A percentile compares a stretch with the other conserved stretches of the same genome.
These are phyloP conservation scores for Debaryomyces coudertii DNA, from an alignment of 1,139 yeast genomes.

Conservation along the genomic window DNA sequence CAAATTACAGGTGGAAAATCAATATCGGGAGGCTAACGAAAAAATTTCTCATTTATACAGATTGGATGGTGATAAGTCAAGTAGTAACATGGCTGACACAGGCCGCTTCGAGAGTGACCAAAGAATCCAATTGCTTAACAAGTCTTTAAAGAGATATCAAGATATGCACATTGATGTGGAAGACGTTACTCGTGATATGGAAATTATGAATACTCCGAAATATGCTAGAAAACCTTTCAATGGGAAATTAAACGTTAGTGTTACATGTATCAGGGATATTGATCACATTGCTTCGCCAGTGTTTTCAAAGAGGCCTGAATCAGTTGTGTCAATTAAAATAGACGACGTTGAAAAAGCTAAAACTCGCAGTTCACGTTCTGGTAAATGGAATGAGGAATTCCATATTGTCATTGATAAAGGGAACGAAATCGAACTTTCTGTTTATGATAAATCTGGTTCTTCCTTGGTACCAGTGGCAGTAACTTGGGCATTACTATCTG, in stretches of 20 bases:
- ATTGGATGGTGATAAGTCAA: constrained; percentile 86
- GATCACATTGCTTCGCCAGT: constrained; percentile 88
- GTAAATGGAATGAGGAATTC: constrained; percentile 85
- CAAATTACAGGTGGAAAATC: constrained; percentile 90
- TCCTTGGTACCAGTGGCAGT: constrained; percentile 85
- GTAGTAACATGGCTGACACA: constrained; percentile 86
- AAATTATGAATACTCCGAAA: constrained; percentile 64
- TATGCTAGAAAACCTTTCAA: constrained; percentile 81
- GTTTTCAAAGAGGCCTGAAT: constrained; percentile 79
- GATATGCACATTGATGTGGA: constrained; percentile 80
- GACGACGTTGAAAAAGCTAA: constrained; percentile 84
- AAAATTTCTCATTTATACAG: constrained; percentile 84
- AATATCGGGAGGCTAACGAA: constrained; percentile 89
- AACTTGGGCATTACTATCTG: constrained; percentile 87
- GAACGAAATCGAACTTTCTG: constrained; percentile 85
- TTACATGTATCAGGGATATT: constrained; percentile 81
- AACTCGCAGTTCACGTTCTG: constrained; percentile 75
- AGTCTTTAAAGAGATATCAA: constrained; percentile 82
- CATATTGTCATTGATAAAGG: constrained; percentile 84
- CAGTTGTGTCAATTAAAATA: constrained; percentile 73
- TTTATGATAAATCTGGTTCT: constrained; percentile 76
- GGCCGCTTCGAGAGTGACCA: constrained; percentile 85
- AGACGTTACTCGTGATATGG: constrained; percentile 65
- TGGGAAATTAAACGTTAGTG: constrained; percentile 71
- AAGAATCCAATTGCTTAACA: constrained; percentile 79